phyloP scores from a whole-genome alignment of 2,329 filamentous ascomycete genomes.

The Ophiostoma triangulosporum region DNA sequence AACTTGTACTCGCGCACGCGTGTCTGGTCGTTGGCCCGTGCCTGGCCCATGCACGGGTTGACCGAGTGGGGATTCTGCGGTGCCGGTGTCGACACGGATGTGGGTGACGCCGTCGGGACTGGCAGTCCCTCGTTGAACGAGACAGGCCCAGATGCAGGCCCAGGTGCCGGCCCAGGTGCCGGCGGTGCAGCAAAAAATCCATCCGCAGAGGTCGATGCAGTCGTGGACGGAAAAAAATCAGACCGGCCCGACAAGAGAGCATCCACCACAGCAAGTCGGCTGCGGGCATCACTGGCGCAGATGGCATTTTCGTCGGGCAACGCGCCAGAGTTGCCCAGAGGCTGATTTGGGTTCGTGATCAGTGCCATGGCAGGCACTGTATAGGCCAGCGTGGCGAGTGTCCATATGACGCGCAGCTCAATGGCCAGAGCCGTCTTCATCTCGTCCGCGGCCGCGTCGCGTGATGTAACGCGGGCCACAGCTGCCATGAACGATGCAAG shows the following conservation, averaged over 20 bases:
- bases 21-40: constrained; percentile 36
- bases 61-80: background rate
- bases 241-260: constrained; percentile 53
- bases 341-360: background rate
- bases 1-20: constrained; percentile 58
- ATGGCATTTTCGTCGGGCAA: constrained; percentile 42
- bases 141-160: no score
- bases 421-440: constrained; percentile 40
- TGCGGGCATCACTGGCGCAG: constrained; percentile 49
- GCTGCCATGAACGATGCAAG: constrained; percentile 51
- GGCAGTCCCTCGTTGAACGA: no score
- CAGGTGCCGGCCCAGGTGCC: background rate
- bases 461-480: constrained; percentile 33
- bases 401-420: constrained; percentile 48
- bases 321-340: background rate
- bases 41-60: constrained; percentile 42
- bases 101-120: constrained; percentile 23
- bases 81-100: background rate
- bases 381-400: constrained; percentile 38
- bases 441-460: constrained; percentile 31
- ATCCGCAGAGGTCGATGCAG: background rate
- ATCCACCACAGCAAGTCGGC: constrained; percentile 64
- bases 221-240: background rate
- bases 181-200: background rate
- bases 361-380: constrained; percentile 23